Base-by-base conservation (phyloP, 768 basidiomycete genomes). In the Mycena belliarum region DNA sequence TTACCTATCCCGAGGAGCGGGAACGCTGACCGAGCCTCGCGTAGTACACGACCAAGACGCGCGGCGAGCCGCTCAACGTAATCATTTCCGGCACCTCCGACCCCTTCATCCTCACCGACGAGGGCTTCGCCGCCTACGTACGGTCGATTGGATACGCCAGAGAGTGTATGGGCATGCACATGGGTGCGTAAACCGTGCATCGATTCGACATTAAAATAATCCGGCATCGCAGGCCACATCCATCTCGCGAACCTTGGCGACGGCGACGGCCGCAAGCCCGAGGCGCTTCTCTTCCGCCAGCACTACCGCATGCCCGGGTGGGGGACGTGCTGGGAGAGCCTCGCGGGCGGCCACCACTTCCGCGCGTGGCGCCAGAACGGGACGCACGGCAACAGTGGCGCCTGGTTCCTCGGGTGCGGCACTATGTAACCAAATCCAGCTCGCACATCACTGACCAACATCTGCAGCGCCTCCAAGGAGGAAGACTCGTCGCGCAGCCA, bases 361-460 rank as follows among this genome's bases (percentile, higher is more conserved):
- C 82, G 92, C 47, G 91, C 91, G 9, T 95, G 92, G 92, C 86
- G 84, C 66, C 92, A 95, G 77, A 91, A 93, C 63, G 92, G 91
- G 4, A 85, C 88, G 0, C 66, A 75, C 18, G 89, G 82, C 0
- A 75, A 86, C 64, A 88, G 82, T 46, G 84, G 87, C 1, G 92
- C 92, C 9, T 94, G 92, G 92, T 94, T 94, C 66, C 75, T 95
- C 11, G 91, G 83, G 89, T 88, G n/a, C n/a, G n/a, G n/a, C n/a
- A n/a, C n/a, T n/a, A n/a, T n/a, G n/a, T n/a, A n/a, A n/a, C n/a
- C n/a, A n/a, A n/a, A n/a, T n/a, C n/a, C n/a, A n/a, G n/a, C n/a
- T n/a, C n/a, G n/a, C n/a, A n/a, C n/a, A n/a, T n/a, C n/a, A n/a
- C n/a, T 40, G 11, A 40, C 38, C n/a, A 43, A 10, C 10, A 18